Evolutionary conservation across 2,329 filamentous ascomycete species (phyloP), one percentile per base, ranked within the genome.

Genomic region (Macroventuria anomochaeta): DNA sequence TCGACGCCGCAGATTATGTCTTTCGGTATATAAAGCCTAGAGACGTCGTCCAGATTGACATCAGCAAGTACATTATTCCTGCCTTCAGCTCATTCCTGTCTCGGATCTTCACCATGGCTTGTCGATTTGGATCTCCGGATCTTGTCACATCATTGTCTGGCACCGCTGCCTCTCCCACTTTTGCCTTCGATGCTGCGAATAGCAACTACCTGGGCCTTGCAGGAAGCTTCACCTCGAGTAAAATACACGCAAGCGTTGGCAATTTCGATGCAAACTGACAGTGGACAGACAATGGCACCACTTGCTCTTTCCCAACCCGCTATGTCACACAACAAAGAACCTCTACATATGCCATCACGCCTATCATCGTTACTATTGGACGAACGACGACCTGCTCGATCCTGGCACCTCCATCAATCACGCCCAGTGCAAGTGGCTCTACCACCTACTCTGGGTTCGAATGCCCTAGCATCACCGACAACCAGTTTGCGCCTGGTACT

Each of bases 251-350:
- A 26, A 11, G 21, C 3, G 12, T 31, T 20, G 3, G 7, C 7
- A 11, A 12, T 0, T 6, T 41, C 13, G 15, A 18, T n/a, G 15
- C 8, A 13, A n/a, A 20, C 32, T 48, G 6, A 53, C n/a, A 23
- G 7, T 5, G 6, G 13, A 28, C 23, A 61, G 58, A 36, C 51
- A 57, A 55, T 23, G 58, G 58, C 11, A 48, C 51, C 5, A 15
- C 33, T 3, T 63, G 61, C 43, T 63, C 58, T 8, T 63, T 63
- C 36, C 61, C 56, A 12, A 63, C 56, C 15, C 58, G 53, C 11
- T 59, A 49, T 29, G 54, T 57, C 2, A 38, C 32, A 8, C 38
- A 36, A 33, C 53, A 55, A 33, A 31, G 44, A 13, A 62, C 59
- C 6, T 63, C 57, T 17, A 61, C 55, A 2, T 63, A 61, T 41